A percentile compares a stretch with the other conserved stretches of the same genome.
Conservation (phyloP, 2,329 filamentous ascomycete species). For the Nigrospora oryzae region DNA sequence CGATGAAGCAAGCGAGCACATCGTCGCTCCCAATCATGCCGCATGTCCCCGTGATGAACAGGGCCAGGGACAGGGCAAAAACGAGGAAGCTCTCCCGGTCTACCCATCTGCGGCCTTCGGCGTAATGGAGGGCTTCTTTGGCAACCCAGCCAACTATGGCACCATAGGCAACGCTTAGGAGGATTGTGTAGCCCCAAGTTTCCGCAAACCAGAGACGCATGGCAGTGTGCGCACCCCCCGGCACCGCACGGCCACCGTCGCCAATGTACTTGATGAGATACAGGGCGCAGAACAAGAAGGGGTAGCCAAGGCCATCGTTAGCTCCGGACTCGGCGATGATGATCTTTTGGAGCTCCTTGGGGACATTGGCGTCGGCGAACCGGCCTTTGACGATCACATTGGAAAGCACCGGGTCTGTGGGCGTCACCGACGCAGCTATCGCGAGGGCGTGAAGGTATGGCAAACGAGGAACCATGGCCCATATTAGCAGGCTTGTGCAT, state of each 20-base stretch:
- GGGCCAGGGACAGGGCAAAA: constrained; percentile 74
- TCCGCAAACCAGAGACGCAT: constrained; percentile 79
- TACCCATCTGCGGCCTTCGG: constrained; percentile 71
- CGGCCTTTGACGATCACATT: constrained; percentile 90
- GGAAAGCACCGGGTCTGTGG: constrained; percentile 80
- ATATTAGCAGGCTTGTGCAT: constrained; percentile 68
- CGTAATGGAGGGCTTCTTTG: constrained; percentile 76
- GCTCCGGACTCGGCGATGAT: constrained; percentile 78
- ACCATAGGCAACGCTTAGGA: constrained; percentile 73
- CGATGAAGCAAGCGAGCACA: constrained; percentile 85
- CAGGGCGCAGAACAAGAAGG: constrained; percentile 76
- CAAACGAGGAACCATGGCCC: constrained; percentile 63
- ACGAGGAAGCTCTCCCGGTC: constrained; percentile 83
- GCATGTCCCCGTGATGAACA: constrained; percentile 82
- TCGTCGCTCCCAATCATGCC: constrained; percentile 85
- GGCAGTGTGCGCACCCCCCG: constrained; percentile 55
- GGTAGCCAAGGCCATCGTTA: constrained; percentile 85
- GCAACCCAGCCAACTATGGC: constrained; percentile 71
- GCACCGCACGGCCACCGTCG: constrained; percentile 41
- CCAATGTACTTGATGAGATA: constrained; percentile 74
- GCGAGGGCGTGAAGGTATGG: constrained; percentile 71
- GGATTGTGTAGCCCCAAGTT: constrained; percentile 75
- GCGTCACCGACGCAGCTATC: constrained; percentile 80
- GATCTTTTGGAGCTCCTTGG: constrained; percentile 70
- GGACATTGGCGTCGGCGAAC: constrained; percentile 86